Percentiles rank a stretch among this genome's conserved stretches.
Evolutionary conservation across 768 basidiomycete species (phyloP).

Genomic region (Podaxis sp.): DNA sequence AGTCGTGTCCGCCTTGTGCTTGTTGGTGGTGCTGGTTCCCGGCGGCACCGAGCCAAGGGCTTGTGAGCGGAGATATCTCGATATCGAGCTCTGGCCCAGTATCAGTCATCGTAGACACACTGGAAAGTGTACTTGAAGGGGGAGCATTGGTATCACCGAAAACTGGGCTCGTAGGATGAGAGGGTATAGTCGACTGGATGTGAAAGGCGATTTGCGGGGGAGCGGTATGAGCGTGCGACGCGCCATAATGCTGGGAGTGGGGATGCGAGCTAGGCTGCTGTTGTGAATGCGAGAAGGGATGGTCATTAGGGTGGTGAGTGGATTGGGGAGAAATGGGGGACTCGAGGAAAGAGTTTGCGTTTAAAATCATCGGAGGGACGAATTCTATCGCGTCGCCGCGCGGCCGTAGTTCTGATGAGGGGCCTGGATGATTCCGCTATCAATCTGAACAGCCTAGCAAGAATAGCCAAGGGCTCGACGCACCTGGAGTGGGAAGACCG

Average conservation of each 20-base stretch:
- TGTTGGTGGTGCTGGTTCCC: slow-evolving; percentile 4
- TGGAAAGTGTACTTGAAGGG: slow-evolving; percentile 20
- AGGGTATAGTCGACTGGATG: slow-evolving; percentile 21
- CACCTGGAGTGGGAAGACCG: slow-evolving; percentile 35
- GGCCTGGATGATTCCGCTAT: slow-evolving; percentile 34
- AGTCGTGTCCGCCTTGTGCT: background rate
- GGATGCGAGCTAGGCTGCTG: slow-evolving; percentile 20
- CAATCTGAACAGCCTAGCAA: slow-evolving; percentile 4
- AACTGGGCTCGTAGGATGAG: slow-evolving; percentile 18
- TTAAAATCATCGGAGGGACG: slow-evolving; percentile 61
- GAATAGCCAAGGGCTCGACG: slow-evolving; percentile 11
- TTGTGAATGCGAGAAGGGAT: slow-evolving; percentile 14
- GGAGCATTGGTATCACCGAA: slow-evolving; percentile 30
- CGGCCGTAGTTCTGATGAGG: slow-evolving; percentile 67
- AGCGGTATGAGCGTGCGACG: slow-evolving; percentile 25
- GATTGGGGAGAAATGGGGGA: slow-evolving; percentile 11
- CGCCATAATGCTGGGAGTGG: slow-evolving; percentile 15
- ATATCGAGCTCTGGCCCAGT: slow-evolving; percentile 58
- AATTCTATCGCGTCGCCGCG: slow-evolving; percentile 55
- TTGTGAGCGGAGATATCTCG: slow-evolving; percentile 78
- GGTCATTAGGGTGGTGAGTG: slow-evolving; percentile 6
- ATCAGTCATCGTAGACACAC: slow-evolving; percentile 27
- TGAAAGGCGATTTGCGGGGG: slow-evolving; percentile 74
- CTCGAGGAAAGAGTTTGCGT: slow-evolving; percentile 31
- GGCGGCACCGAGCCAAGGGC: slow-evolving; percentile 73